A percentile compares a stretch with the other conserved stretches of the same genome.
phyloP scores from a whole-genome alignment of 1,139 yeast species.

The Geotrichum candidum region DNA sequence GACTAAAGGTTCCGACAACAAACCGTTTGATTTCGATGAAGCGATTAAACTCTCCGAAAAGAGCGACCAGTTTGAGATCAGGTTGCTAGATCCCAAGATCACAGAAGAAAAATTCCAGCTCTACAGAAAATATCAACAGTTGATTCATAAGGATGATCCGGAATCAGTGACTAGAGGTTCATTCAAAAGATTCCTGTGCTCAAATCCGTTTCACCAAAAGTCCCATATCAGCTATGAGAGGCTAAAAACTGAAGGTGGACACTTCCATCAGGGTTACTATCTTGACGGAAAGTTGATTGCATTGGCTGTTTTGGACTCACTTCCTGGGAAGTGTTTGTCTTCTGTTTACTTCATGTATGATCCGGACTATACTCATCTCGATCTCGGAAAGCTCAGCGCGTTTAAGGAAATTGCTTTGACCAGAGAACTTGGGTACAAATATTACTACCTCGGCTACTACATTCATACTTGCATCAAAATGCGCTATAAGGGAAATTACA shows the following conservation, averaged over 20 bases:
- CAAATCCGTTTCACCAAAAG: conserved; percentile 1
- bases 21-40: background rate
- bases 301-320: conserved; percentile 67
- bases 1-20: background rate
- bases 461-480: conserved; percentile 75
- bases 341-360: conserved; percentile 89
- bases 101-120: conserved; percentile 58
- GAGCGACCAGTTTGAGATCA: conserved; percentile 40
- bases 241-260: conserved; percentile 41
- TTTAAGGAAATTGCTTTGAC: conserved; percentile 58
- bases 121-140: conserved; percentile 62
- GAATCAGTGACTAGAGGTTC: conserved; percentile 37
- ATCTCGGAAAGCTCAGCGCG: conserved; percentile 75
- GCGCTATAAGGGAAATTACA: conserved; percentile 69
- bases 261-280: conserved; percentile 73
- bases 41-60: conserved; percentile 3
- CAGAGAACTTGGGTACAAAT: conserved; percentile 37
- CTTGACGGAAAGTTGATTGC: conserved; percentile 61
- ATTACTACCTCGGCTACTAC: conserved; percentile 67
- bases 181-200: conserved; percentile 5
- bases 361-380: conserved; percentile 64
- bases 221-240: background rate
- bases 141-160: conserved; percentile 59
- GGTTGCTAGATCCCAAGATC: conserved; percentile 49
- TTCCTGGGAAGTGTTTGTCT: conserved; percentile 65